These are phyloP conservation scores for Chrysanthemum makinoi DNA, from an alignment of 129 eudicot species.

Conservation along the genomic window DNA sequence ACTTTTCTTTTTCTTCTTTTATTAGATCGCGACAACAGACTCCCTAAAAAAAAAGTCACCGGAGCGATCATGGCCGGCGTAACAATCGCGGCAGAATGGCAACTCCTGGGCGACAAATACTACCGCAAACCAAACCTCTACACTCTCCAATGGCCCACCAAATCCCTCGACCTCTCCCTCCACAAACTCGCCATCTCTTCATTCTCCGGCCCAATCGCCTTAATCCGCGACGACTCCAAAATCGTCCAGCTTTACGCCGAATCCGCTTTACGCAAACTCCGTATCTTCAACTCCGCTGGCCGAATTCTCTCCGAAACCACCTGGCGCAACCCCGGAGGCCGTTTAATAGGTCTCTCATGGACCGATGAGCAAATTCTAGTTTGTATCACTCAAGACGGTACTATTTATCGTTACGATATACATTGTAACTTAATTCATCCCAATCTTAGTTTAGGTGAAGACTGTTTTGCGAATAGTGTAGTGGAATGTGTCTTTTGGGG, in stretches of 20 bases:
- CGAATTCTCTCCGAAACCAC: constrained; percentile 66
- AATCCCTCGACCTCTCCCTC: constrained; percentile 79
- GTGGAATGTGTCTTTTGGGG: constrained; percentile 98
- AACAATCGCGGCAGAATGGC: constrained; percentile 99
- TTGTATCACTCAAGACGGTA: constrained; percentile 89
- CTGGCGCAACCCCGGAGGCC: constrained; percentile 92
- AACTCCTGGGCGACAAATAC: constrained; percentile 81
- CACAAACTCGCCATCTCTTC: constrained; percentile 94
- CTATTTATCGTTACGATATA: constrained; percentile 67
- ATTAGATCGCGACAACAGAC: too few relatives aligned
- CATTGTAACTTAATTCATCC: constrained; percentile 54
- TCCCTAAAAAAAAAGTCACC: constrained; percentile 15
- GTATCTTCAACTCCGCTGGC: constrained; percentile 90
- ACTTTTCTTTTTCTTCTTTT: too few relatives aligned
- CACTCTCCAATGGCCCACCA: constrained; percentile 66
- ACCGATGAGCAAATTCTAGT: constrained; percentile 72
- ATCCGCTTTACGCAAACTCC: constrained; percentile 95
- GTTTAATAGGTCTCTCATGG: constrained; percentile 84
- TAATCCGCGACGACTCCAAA: constrained; percentile 94
- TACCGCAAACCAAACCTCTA: constrained; percentile 84
- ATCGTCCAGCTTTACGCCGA: constrained; percentile 97
- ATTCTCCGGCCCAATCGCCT: constrained; percentile 94
- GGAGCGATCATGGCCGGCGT: constrained; percentile 59
- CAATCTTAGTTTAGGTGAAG: constrained; percentile 58
- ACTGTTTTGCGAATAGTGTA: constrained; percentile 69